Evolutionary conservation across 2,329 filamentous ascomycete genomes (phyloP), one percentile per base, ranked within the genome.

Genomic region (Calonectria pauciramosa): DNA sequence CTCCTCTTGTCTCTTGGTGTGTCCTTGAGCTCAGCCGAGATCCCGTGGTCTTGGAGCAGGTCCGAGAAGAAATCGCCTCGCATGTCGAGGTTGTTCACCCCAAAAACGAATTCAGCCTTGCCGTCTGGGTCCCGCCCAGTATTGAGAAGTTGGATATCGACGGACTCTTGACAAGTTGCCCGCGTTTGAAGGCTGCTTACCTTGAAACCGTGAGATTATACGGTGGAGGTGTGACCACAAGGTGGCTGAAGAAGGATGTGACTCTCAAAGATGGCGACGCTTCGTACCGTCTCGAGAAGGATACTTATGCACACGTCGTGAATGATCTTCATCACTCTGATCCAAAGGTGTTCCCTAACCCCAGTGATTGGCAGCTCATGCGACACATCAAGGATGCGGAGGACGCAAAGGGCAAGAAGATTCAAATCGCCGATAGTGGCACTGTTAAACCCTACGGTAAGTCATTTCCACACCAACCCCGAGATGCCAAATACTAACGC

Each of bases 161-260:
- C 0, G 83, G 81, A 0, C 73, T 87, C 4, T 60, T 86, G 26
- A 78, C 77, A 8, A 81, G 82, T 13, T 87, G 86, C 66, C 85
- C 85, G 6, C 75, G 85, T 7, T 82, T 88, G 16, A 83, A 86
- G 64, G 85, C 85, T 0, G 80, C 84, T 2, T 86, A 87, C 52
- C 75, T 86, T 7, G 86, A 88, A 74, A 86, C 86, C 0, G 59
- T 87, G 60, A 80, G 86, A 14, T 65, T 87, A 0, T 86, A 88
- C 34, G 83, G 85, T 20, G 81, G 82, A 18, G 77, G 80, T 3
- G 85, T 84, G 82, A 77, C 79, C 0, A 77, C 83, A 56, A 83
- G 80, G 26, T 78, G 75, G 51, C 68, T 86, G 47, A 78, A 79
- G n/a, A 76, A 85, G 68, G 85, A 87, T 36, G 77, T 82, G 1